A percentile compares a stretch with the other conserved stretches of the same genome.
Conservation (phyloP, 306 rosid species). For the Gastrolobium villosum region DNA sequence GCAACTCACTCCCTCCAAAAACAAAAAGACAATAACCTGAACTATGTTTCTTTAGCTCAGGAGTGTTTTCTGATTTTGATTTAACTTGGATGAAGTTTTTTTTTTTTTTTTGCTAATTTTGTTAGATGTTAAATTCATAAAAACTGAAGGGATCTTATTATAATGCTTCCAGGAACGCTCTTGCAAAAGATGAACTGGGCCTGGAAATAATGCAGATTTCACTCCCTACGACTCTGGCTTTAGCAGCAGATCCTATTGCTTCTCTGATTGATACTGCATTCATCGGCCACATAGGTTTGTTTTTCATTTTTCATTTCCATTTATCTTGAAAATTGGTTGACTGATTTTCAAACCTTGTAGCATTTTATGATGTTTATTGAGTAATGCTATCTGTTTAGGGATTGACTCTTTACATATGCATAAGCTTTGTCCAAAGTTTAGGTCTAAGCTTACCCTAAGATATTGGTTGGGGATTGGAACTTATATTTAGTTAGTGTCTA, state of each 20-base stretch:
- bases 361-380: not conserved
- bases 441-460: not conserved
- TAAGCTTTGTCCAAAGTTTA: not conserved
- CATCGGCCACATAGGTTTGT: conserved; percentile 58
- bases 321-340: conserved; percentile 8
- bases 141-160: not conserved
- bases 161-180: conserved; percentile 45
- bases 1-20: not conserved
- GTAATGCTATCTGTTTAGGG: conserved; percentile 26
- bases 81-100: conserved; percentile 13
- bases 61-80: conserved; percentile 10
- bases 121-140: not conserved
- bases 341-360: not conserved
- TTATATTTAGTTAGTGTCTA: no score
- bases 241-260: conserved; percentile 65
- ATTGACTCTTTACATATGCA: conserved; percentile 19
- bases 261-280: conserved; percentile 60
- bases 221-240: conserved; percentile 56
- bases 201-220: conserved; percentile 54
- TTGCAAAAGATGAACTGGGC: conserved; percentile 50
- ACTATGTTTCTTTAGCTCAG: conserved; percentile 3
- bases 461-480: not conserved
- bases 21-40: not conserved
- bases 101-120: not conserved
- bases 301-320: not conserved